Evolutionary conservation across 805 yeast genomes (phyloP), one percentile per base, ranked within the genome.

Genomic region (Nadsonia fulvescens): DNA sequence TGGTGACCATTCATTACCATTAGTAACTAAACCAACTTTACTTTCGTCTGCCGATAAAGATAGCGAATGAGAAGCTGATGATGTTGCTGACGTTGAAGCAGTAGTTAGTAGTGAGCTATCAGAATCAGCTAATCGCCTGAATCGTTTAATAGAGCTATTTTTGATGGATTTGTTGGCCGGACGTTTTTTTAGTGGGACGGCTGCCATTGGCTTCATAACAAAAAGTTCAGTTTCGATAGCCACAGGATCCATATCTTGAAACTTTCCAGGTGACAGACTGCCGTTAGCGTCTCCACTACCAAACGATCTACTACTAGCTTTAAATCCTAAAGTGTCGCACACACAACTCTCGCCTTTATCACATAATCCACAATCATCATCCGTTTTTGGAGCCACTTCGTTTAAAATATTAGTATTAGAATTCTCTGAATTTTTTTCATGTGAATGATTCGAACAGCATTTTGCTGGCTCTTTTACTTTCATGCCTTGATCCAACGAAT

Each of bases 161-260:
- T 13, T 12, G 12, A 18, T 20, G 10, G 32, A 20, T 18, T 17
- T 17, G 8, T 21, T 29, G 3, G 14, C 20, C 6, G 26, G 20
- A 7, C 39, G 31, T 26, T 58, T 51, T 15, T 22, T 27, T 33
- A 73, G 51, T 1, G 76, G 63, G 1, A 75, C 86, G 0, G 86
- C 77, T 9, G 69, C 62, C 59, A 62, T 55, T 6, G 83, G 79
- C 31, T 58, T 56, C 36, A 71, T 61, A 10, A 51, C 40, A 3
- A 51, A 47, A 21, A 63, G 36, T n/a, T 53, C 25, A 10, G 31
- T 14, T 6, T 20, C 23, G 4, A 18, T 15, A 4, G 38, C 16
- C 20, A 38, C 23, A 39, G 42, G 32, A 15, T 26, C 28, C 12
- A 12, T 5, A 38, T 38, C 16, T 32, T 35, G 15, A n/a, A n/a